phyloP scores from a whole-genome alignment of 106 monocot genomes.

The Vanilla planifolia region DNA sequence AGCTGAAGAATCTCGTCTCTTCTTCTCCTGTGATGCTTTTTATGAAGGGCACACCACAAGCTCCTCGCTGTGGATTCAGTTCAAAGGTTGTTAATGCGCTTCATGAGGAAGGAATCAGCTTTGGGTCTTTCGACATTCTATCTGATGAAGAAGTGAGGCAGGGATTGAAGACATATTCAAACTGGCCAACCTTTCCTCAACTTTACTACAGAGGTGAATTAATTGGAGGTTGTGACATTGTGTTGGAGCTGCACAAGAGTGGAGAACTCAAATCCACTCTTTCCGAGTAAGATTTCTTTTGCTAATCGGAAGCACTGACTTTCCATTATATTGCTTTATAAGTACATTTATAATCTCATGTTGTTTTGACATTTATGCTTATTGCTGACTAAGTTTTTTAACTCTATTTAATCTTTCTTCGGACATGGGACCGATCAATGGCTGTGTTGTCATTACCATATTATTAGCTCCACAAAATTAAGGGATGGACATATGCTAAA shows the following conservation, averaged over 20 bases:
- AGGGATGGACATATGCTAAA: too few species aligned
- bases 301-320: too few species aligned
- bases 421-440: too few species aligned
- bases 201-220: constrained; percentile 88
- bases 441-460: too few species aligned
- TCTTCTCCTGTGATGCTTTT: constrained; percentile 67
- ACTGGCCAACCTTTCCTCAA: constrained; percentile 96
- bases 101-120: constrained; percentile 54
- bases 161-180: constrained; percentile 80
- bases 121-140: constrained; percentile 82
- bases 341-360: too few species aligned
- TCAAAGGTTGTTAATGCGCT: constrained; percentile 85
- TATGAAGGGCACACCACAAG: constrained; percentile 88
- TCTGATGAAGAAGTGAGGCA: constrained; percentile 87
- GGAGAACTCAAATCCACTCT: constrained; percentile 83
- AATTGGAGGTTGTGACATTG: constrained; percentile 86
- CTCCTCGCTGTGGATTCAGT: constrained; percentile 83
- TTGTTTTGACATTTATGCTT: too few species aligned
- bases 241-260: constrained; percentile 54
- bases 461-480: too few species aligned
- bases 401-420: too few species aligned
- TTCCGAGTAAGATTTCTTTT: constrained; percentile 29
- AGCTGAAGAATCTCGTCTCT: constrained; percentile 46
- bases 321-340: too few species aligned
- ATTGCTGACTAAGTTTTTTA: too few species aligned